These are phyloP conservation scores for Pythium periplocum DNA, from an alignment of 352 stramenopile genomes.

Conservation along the genomic window DNA sequence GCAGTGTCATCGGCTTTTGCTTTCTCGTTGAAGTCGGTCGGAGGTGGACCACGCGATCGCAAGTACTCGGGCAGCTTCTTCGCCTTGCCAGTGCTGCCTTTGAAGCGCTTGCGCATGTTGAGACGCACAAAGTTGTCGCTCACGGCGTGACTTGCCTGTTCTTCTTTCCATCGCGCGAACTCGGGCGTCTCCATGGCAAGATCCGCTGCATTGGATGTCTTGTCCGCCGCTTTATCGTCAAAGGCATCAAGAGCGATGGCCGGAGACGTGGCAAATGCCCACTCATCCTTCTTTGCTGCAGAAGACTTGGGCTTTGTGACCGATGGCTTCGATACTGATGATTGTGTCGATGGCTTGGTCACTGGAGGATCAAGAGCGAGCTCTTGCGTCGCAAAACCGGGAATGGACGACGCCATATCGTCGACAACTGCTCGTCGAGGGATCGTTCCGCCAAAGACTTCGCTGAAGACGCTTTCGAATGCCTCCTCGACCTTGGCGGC, in stretches of 20 bases:
- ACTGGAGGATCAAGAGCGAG: no score
- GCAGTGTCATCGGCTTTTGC: slow-evolving; percentile 15
- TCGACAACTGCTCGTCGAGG: no score
- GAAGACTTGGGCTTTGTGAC: no score
- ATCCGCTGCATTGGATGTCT: neutral
- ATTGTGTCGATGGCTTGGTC: no score
- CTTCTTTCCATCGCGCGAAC: slow-evolving; percentile 61
- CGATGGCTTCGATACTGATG: neutral
- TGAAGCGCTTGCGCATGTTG: slow-evolving; percentile 75
- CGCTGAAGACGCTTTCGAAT: slow-evolving; percentile 23
- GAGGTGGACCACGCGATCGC: slow-evolving; percentile 19
- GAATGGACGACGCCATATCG: no score
- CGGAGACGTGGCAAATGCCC: slow-evolving; percentile 12
- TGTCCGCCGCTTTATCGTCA: neutral
- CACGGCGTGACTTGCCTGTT: slow-evolving; percentile 37
- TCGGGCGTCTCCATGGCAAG: slow-evolving; percentile 1
- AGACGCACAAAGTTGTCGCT: slow-evolving; percentile 80
- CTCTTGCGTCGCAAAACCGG: no score
- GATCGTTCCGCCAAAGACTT: slow-evolving; percentile 15
- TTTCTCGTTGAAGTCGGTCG: slow-evolving; percentile 7
- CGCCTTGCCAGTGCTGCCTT: slow-evolving; percentile 55
- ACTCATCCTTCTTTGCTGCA: slow-evolving; percentile 2
- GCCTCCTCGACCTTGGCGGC: slow-evolving; percentile 6
- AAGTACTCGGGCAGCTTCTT: slow-evolving; percentile 71
- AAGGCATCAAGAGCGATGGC: slow-evolving; percentile 18